A percentile compares a stretch with the other conserved stretches of the same genome.
These are phyloP conservation scores for Boechera stricta DNA, from an alignment of 345 rosid genomes.

Conservation along the genomic window DNA sequence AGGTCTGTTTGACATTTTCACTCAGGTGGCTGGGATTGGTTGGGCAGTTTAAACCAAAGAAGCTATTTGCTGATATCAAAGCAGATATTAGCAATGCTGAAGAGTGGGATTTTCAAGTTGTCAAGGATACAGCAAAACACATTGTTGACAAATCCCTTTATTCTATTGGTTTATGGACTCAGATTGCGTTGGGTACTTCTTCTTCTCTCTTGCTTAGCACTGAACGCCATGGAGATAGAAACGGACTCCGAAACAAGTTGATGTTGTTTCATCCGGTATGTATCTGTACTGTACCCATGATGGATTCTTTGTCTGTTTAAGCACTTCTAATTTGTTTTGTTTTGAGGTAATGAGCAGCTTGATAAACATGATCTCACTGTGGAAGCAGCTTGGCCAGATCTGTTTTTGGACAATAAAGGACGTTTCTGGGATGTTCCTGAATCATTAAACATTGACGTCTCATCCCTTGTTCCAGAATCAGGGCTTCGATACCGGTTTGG, in stretches of 20 bases:
- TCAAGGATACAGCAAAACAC: constrained; percentile 64
- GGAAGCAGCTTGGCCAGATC: constrained; percentile 90
- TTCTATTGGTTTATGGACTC: constrained; percentile 66
- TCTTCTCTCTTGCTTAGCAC: constrained; percentile 59
- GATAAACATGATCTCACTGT: constrained; percentile 72
- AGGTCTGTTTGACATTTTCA: neutral
- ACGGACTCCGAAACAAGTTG: constrained; percentile 60
- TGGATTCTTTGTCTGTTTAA: neutral
- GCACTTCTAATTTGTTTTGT: neutral
- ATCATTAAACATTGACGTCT: constrained; percentile 71
- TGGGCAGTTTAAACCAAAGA: constrained; percentile 83
- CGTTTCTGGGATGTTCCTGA: constrained; percentile 91
- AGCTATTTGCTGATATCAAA: constrained; percentile 65
- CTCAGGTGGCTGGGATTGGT: constrained; percentile 78
- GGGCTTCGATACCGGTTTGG: constrained; percentile 76
- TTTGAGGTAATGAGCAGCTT: constrained; percentile 54
- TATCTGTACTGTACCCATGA: constrained; percentile 2
- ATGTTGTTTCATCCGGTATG: constrained; percentile 74
- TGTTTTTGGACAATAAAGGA: constrained; percentile 72
- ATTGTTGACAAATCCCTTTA: constrained; percentile 76
- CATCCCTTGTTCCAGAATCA: constrained; percentile 59
- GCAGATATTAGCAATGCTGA: constrained; percentile 56
- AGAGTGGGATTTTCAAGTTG: constrained; percentile 56
- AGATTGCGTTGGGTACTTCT: constrained; percentile 57
- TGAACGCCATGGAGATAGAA: constrained; percentile 65